These are phyloP conservation scores for Phytophthora foliorum DNA, from an alignment of 352 stramenopile species.

Conservation along the genomic window DNA sequence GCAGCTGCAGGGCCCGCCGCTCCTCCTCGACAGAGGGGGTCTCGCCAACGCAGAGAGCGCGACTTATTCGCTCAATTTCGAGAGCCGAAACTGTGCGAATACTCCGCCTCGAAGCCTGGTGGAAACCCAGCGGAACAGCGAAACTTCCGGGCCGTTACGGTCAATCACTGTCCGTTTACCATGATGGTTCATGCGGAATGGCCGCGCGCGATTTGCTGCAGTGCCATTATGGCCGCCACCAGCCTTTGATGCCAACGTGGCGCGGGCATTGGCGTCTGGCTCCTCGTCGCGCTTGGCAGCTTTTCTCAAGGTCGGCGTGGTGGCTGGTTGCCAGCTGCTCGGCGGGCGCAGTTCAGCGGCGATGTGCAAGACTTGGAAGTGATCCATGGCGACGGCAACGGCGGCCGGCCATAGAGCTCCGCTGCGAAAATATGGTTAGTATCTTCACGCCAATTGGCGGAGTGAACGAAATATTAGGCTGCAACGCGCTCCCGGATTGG, in stretches of 20 bases:
- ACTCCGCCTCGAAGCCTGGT: too few species aligned
- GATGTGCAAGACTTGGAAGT: background rate
- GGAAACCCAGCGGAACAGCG: constrained; percentile 25
- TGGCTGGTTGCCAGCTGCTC: constrained; percentile 20
- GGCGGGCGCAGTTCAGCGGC: background rate
- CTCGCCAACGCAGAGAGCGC: constrained; percentile 7
- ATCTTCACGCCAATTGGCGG: constrained; percentile 3
- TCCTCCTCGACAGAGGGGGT: background rate
- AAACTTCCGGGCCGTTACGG: constrained; percentile 16
- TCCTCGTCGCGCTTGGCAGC: background rate
- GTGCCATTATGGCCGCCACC: constrained; percentile 3
- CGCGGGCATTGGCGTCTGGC: constrained; percentile 3
- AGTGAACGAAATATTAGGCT: background rate
- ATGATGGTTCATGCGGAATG: too few species aligned
- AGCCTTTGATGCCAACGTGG: background rate
- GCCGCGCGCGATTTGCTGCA: constrained; percentile 16
- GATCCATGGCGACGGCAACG: background rate
- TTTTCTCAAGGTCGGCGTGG: constrained; percentile 28
- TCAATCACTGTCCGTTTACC: constrained; percentile 8
- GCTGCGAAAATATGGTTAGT: background rate
- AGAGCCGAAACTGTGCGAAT: too few species aligned
- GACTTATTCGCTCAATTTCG: constrained; percentile 22
- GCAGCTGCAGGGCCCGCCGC: constrained; percentile 12
- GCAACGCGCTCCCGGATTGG: background rate
- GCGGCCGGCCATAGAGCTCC: background rate